Conservation (phyloP, 495 filamentous ascomycete species). For the Penicillium diatomitis region DNA sequence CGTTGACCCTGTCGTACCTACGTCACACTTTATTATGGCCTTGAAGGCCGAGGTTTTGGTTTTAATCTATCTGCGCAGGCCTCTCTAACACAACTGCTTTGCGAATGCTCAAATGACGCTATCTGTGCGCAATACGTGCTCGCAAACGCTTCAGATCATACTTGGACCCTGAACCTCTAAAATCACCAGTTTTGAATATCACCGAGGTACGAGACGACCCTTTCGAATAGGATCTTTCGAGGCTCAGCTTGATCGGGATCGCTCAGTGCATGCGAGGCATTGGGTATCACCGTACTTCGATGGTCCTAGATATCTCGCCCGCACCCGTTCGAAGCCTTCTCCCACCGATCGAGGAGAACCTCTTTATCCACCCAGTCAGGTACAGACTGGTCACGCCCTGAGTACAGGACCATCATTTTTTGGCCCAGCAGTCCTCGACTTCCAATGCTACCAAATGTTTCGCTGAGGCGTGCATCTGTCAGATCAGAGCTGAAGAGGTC, state of each 20-base stretch:
- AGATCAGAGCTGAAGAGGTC: constrained; percentile 83
- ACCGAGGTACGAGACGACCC: constrained; percentile 23
- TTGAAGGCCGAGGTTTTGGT: no score
- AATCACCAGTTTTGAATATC: constrained; percentile 12
- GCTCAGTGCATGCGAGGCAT: constrained; percentile 38
- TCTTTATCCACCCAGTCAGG: constrained; percentile 54
- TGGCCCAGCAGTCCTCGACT: constrained; percentile 42
- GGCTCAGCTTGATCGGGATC: constrained; percentile 38
- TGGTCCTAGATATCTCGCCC: constrained; percentile 27
- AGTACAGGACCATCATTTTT: constrained; percentile 45
- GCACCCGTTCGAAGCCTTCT: constrained; percentile 38
- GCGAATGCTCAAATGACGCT: no score
- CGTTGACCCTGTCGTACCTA: no score
- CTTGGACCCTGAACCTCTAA: background rate
- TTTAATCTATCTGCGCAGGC: no score
- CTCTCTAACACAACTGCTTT: no score
- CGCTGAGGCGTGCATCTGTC: constrained; percentile 41
- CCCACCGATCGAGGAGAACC: constrained; percentile 54
- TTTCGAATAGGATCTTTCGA: constrained; percentile 25
- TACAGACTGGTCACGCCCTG: constrained; percentile 63
- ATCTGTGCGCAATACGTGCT: no score
- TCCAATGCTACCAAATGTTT: constrained; percentile 55
- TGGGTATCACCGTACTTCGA: constrained; percentile 33
- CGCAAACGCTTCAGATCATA: no score
- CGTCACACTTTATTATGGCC: no score